Evolutionary conservation across 2,329 filamentous ascomycete genomes (phyloP), one percentile per base, ranked within the genome.

Genomic region (Fusarium sp.): DNA sequence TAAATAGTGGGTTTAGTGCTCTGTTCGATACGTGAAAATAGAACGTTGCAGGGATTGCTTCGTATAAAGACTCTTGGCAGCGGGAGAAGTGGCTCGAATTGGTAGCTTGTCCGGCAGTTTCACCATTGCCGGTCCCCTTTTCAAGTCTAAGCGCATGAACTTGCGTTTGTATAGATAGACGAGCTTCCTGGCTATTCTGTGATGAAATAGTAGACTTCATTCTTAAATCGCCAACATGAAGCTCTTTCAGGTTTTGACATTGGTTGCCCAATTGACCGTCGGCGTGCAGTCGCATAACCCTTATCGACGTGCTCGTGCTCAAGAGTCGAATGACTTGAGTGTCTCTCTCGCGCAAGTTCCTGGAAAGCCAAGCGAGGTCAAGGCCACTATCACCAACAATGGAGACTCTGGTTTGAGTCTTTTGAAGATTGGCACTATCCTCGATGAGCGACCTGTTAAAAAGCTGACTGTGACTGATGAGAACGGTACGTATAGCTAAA

Each of bases 381-480:
- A 70, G 11, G 63, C 62, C 2, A 59, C 56, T 0, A 58, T 70
- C 1, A 67, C 39, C 6, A 70, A 70, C 7, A 43, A 28, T 10
- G 67, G 67, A 0, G 23, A 23, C 10, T 12, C 14, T 2, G 59
- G 57, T n/a, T 23, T 70, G 46, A 59, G 39, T 18, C 23, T 68
- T 0, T 53, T 71, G 13, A 68, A 51, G 11, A 18, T 71, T 6
- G 66, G 67, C 3, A 72, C 69, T 2, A 44, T 72, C 11, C 51
- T 72, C 2, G 70, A 72, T 13, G 48, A 61, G 4, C 49, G 52
- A 7, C 70, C 69, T 0, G 70, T 72, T 1, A 58, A 59, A 14
- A 72, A 72, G 14, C 9, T 72, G 21, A 65, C 46, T 0, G 14
- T 72, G 2, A 30, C 49, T 21, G 44, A 65, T 6, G 23, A 55